Conservation (phyloP, 2,329 filamentous ascomycete genomes). For the Fusarium hainanense region DNA sequence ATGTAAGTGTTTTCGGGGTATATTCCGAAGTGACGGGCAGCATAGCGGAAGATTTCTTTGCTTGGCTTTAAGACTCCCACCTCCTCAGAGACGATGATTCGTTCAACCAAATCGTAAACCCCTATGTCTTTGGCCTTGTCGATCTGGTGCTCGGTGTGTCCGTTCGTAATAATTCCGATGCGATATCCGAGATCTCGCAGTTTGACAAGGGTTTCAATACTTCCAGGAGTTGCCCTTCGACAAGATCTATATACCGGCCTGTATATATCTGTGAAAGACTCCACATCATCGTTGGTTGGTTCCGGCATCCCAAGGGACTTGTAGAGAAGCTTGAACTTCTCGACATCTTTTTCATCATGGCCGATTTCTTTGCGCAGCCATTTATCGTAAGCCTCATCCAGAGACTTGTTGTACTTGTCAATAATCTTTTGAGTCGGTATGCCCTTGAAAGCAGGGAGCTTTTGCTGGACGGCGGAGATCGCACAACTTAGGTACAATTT, state of each 20-base stretch:
- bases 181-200: conserved; percentile 16
- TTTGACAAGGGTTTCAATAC: background rate
- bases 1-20: background rate
- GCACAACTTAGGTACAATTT: background rate
- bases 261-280: conserved; percentile 12
- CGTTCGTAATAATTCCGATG: conserved; percentile 14
- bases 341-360: background rate
- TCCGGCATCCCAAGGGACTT: background rate
- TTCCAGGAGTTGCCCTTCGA: conserved; percentile 17
- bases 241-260: conserved; percentile 8
- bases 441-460: background rate
- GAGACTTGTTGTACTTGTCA: background rate
- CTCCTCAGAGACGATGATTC: conserved; percentile 21
- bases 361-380: background rate
- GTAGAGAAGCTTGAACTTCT: conserved; percentile 4
- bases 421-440: background rate
- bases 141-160: background rate
- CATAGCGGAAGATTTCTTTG: conserved; percentile 3
- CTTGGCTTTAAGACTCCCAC: conserved; percentile 11
- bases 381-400: conserved; percentile 1
- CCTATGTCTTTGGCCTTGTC: conserved; percentile 12
- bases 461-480: background rate
- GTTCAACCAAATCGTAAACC: background rate
- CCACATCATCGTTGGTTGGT: background rate
- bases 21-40: background rate